Conservation (phyloP, 2,329 filamentous ascomycete genomes). For the Pyricularia pennisetigena region DNA sequence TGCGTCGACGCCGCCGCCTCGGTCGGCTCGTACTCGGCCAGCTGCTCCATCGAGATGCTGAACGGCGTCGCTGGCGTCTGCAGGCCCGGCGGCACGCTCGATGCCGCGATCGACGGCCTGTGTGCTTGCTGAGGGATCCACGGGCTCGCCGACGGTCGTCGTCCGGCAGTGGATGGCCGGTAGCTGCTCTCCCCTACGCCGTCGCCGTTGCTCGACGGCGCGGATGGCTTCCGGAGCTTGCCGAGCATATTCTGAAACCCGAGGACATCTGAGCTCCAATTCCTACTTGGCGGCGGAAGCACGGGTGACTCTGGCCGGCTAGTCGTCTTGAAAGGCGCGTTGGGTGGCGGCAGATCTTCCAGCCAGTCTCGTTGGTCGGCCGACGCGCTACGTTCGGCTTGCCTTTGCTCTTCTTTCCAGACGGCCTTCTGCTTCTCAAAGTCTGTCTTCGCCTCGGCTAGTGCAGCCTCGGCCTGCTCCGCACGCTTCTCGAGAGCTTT, state of each 20-base stretch:
- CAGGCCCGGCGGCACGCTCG: constrained; percentile 1
- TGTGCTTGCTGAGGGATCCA: constrained; percentile 5
- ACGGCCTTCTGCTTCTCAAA: constrained; percentile 36
- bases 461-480: constrained; percentile 54
- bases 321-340: constrained; percentile 23
- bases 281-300: constrained; percentile 35
- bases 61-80: constrained; percentile 23
- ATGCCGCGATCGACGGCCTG: constrained; percentile 27
- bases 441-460: constrained; percentile 43
- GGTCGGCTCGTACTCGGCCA: constrained; percentile 40
- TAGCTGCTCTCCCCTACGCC: constrained; percentile 25
- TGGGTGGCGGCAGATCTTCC: constrained; percentile 31
- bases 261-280: constrained; percentile 44
- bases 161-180: constrained; percentile 17
- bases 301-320: constrained; percentile 46
- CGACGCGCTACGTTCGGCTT: constrained; percentile 13
- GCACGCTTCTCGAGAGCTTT: constrained; percentile 55
- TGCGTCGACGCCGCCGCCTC: constrained; percentile 52
- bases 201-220: constrained; percentile 39
- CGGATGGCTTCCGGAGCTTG: constrained; percentile 35
- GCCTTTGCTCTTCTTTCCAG: constrained; percentile 19
- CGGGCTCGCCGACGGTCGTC: constrained; percentile 42
- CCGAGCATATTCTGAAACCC: constrained; percentile 31
- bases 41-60: constrained; percentile 37
- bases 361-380: constrained; percentile 38